Base-by-base conservation (phyloP, 2,329 filamentous ascomycete genomes). In the Nemania bipapillata region DNA sequence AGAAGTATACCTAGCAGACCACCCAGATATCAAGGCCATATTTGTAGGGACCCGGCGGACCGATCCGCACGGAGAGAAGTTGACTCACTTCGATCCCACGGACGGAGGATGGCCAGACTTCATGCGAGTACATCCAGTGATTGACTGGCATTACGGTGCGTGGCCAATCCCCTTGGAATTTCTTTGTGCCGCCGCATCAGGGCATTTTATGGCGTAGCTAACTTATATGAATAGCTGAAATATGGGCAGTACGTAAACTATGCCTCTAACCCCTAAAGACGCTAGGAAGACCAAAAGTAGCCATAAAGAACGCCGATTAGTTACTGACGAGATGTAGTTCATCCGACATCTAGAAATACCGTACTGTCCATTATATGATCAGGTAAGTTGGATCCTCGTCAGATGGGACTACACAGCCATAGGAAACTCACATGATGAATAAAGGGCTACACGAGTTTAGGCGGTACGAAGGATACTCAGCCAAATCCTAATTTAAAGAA, bases 51-150 rank as follows among this genome's bases (percentile, higher is more conserved):
- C 96, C 1, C 85, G 96, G 63, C 86, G 96, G 73, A 97, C 96
- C 3, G 96, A 99, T 80, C 96, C 96, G 6, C 94, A 98, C 79
- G 93, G 95, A 54, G 90, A 89, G 74, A 84, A 86, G 17, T 80
- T 99, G 75, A 91, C 87, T 45, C 89, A 92, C 80, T 98, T 98
- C 78, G 92, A 97, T 78, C 87, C 86, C 58, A 99, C 96, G 4
- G 96, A 98, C 80, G 84, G 87, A 40, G 94, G 91, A 1, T 99
- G 96, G 96, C 96, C 96, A 40, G 83, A 86, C 50, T 97, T 98
- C 77, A 94, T 98, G 90, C 89, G 96, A 66, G 86, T 98, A 68
- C 94, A 99, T 80, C 95, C 96, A 0, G 92, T 99, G 9, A 94
- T 99, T 77, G 96, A 99, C 81, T 99, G 96, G 96, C 93, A 96